phyloP scores from a whole-genome alignment of 768 basidiomycete genomes.

The Lentinula raphanica region DNA sequence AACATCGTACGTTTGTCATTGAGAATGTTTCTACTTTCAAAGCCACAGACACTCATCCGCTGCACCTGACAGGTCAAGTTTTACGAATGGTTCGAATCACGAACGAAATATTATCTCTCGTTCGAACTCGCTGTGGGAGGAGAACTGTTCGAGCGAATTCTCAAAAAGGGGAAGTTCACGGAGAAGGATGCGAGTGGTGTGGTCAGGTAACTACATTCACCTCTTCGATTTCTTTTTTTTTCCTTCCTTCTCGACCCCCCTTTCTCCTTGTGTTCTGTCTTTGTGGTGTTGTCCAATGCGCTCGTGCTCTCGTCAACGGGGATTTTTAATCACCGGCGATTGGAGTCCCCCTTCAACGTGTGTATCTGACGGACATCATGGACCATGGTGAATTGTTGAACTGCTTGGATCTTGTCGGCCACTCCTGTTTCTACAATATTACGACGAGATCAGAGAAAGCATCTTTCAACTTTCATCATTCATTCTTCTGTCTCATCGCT shows the following conservation, averaged over 20 bases:
- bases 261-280: too few species aligned
- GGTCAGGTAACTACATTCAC: slow-evolving; percentile 40
- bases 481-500: too few species aligned
- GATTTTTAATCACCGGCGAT: too few species aligned
- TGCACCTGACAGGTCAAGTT: slow-evolving; percentile 72
- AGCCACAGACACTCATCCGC: background rate
- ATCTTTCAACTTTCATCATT: too few species aligned
- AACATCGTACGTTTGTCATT: slow-evolving; percentile 46
- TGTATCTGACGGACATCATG: too few species aligned
- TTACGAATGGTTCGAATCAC: slow-evolving; percentile 93
- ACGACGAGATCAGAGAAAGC: too few species aligned
- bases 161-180: slow-evolving; percentile 84
- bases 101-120: slow-evolving; percentile 90
- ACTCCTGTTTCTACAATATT: too few species aligned
- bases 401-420: too few species aligned
- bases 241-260: background rate
- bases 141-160: slow-evolving; percentile 88
- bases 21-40: background rate
- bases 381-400: too few species aligned
- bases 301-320: too few species aligned
- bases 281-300: too few species aligned
- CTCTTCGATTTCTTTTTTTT: background rate
- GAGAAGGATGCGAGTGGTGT: slow-evolving; percentile 85
- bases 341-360: too few species aligned
- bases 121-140: slow-evolving; percentile 94